Conservation (phyloP, 192 early-diverging fungal species). For the Backusella morwellensis region DNA sequence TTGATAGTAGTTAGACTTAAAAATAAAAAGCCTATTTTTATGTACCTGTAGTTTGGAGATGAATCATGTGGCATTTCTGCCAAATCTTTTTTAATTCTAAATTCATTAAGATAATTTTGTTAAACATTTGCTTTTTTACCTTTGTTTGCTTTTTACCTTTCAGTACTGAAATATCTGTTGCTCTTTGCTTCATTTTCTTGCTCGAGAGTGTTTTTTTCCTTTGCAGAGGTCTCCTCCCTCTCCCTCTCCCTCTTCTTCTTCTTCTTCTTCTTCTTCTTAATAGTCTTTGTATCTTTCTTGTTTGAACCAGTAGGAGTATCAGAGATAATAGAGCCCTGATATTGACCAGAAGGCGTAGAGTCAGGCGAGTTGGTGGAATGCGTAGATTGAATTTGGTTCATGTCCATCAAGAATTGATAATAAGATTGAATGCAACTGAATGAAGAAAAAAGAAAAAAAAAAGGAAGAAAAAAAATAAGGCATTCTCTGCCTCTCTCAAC, state of each 20-base stretch:
- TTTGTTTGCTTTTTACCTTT: conserved; percentile 39
- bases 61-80: conserved; percentile 88
- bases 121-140: too few relatives aligned
- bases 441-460: background rate
- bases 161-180: conserved; percentile 48
- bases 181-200: conserved; percentile 1
- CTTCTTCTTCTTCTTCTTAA: background rate
- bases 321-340: too few relatives aligned
- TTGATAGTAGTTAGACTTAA: too few relatives aligned
- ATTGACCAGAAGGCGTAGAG: too few relatives aligned
- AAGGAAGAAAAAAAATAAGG: background rate
- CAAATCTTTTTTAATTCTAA: conserved; percentile 93
- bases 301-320: background rate
- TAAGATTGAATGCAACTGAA: too few relatives aligned
- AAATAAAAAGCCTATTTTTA: too few relatives aligned
- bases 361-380: too few relatives aligned
- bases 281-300: background rate
- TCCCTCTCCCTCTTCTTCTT: too few relatives aligned
- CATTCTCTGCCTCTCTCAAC: too few relatives aligned
- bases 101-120: background rate
- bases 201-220: background rate
- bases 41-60: conserved; percentile 77
- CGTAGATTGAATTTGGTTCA: conserved; percentile 10
- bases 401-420: background rate
- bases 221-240: background rate